Evolutionary conservation across 805 yeast genomes (phyloP).

Genomic region (Candida cerambycidarum): DNA sequence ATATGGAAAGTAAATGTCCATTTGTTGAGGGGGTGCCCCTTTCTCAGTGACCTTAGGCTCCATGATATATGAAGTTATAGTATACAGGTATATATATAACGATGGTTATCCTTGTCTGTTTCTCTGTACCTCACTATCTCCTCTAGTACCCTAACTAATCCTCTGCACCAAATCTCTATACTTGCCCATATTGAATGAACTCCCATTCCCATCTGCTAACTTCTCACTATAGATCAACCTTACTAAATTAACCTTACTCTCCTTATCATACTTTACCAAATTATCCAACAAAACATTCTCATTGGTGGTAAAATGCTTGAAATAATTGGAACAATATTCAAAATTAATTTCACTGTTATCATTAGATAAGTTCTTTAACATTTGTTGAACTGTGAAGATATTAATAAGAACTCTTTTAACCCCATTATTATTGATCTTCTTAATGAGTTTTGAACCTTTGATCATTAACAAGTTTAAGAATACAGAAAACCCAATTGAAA

Average conservation of each 20-base stretch:
- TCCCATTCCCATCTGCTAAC: constrained; percentile 38
- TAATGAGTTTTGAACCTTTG: constrained; percentile 49
- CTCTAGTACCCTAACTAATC: too few species aligned
- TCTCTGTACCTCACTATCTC: too few species aligned
- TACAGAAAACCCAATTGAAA: constrained; percentile 48
- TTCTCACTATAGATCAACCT: constrained; percentile 52
- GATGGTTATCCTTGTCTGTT: not conserved
- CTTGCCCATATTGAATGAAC: constrained; percentile 38
- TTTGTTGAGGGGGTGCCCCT: constrained; percentile 15
- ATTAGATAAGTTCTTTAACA: constrained; percentile 56
- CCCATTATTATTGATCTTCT: constrained; percentile 56
- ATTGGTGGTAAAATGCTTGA: constrained; percentile 51
- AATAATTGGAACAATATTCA: constrained; percentile 52
- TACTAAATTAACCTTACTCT: constrained; percentile 51
- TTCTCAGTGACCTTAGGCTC: too few species aligned
- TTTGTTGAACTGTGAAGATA: constrained; percentile 66
- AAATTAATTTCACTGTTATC: constrained; percentile 55
- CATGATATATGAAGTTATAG: not conserved
- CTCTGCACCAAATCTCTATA: constrained; percentile 30
- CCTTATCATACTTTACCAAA: constrained; percentile 27
- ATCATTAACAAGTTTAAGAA: constrained; percentile 54
- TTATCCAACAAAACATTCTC: constrained; percentile 47
- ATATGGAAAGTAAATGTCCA: constrained; percentile 22
- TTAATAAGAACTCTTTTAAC: constrained; percentile 58
- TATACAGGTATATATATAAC: constrained; percentile 1